phyloP scores from a whole-genome alignment of 495 filamentous ascomycete species.

The Xylaria intraflava region DNA sequence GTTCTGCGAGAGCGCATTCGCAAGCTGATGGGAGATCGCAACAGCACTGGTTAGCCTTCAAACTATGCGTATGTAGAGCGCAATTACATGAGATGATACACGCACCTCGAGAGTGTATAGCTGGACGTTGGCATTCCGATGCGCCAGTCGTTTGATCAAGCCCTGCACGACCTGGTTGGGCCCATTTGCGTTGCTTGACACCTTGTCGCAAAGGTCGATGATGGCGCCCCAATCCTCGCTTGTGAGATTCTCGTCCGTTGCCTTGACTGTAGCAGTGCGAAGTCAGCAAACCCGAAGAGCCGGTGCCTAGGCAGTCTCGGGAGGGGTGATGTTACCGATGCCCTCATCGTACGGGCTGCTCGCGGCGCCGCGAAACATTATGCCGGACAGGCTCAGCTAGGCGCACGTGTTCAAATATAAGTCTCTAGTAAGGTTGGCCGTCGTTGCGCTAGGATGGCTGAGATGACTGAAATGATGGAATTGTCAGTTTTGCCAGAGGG shows the following conservation, averaged over 20 bases:
- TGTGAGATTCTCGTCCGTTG: constrained; percentile 97
- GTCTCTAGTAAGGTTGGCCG: background rate
- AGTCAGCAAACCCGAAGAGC: background rate
- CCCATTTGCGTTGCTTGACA: constrained; percentile 51
- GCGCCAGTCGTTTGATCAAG: constrained; percentile 91
- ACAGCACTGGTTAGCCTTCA: background rate
- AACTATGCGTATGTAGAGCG: background rate
- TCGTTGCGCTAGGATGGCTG: background rate
- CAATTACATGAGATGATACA: too few species aligned
- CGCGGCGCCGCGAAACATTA: constrained; percentile 48
- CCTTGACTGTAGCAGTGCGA: constrained; percentile 61
- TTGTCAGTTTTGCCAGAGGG: background rate
- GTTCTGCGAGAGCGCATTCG: constrained; percentile 91
- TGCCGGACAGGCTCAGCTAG: constrained; percentile 11
- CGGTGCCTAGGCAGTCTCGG: background rate
- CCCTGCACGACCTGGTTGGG: constrained; percentile 89
- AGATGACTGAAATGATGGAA: background rate
- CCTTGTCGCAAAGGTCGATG: constrained; percentile 96
- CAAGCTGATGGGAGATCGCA: constrained; percentile 48
- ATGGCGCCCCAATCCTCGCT: constrained; percentile 98
- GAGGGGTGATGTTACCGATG: constrained; percentile 34
- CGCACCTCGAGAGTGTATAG: constrained; percentile 90
- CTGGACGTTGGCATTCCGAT: constrained; percentile 98
- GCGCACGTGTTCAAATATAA: background rate
- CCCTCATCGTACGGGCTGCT: constrained; percentile 45